phyloP scores from a whole-genome alignment of 257 asterid genomes.

The Solanum gandarillasii region DNA sequence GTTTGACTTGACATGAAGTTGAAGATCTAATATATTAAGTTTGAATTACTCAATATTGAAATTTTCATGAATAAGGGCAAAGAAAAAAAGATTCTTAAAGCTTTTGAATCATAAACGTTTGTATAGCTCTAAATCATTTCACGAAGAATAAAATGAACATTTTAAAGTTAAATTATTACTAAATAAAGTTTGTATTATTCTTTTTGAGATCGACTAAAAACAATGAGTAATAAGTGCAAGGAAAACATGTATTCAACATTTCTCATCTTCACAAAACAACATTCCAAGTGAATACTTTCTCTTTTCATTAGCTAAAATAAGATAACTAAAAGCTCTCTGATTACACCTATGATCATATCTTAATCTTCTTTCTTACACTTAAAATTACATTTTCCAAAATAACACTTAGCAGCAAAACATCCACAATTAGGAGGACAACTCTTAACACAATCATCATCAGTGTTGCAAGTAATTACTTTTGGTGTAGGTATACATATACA shows the following conservation, averaged over 20 bases:
- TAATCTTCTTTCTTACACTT: neutral
- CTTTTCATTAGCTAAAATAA: neutral
- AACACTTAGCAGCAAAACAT: neutral
- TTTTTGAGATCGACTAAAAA: too few relatives aligned
- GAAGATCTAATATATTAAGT: neutral
- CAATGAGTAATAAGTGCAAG: too few relatives aligned
- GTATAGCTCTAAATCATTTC: too few relatives aligned
- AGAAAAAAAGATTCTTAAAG: too few relatives aligned
- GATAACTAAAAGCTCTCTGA: neutral
- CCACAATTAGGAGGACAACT: neutral
- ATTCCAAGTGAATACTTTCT: neutral
- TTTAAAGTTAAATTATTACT: too few relatives aligned
- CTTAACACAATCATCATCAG: neutral
- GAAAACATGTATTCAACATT: too few relatives aligned
- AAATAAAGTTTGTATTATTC: too few relatives aligned
- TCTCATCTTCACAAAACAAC: neutral
- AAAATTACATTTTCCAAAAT: neutral
- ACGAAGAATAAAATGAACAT: fast-evolving
- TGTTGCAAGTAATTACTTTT: neutral
- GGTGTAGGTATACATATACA: neutral
- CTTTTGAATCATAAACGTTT: neutral
- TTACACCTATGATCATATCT: neutral
- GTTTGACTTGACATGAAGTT: neutral
- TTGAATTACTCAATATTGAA: neutral
- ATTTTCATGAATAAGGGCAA: neutral